Conservation (phyloP, 805 yeast species). For the Sungouiozyma intestinalis region DNA sequence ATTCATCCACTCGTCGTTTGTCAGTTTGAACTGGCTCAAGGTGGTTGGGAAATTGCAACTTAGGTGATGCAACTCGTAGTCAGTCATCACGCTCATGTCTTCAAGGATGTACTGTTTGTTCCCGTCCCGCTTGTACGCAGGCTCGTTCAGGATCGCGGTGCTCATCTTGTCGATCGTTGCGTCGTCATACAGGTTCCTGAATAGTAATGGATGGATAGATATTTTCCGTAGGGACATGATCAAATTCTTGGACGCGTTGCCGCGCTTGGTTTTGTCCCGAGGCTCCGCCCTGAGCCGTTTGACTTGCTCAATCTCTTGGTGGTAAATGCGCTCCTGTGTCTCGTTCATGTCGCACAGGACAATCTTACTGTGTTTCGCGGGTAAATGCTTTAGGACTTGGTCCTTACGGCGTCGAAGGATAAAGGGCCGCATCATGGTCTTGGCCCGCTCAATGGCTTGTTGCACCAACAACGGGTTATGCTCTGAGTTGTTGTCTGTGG, state of each 20-base stretch:
- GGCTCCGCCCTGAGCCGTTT: slow-evolving; percentile 27
- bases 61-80: slow-evolving; percentile 69
- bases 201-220: slow-evolving; percentile 81
- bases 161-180: slow-evolving; percentile 55
- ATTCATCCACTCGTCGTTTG: slow-evolving; percentile 43
- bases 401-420: slow-evolving; percentile 84
- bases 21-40: slow-evolving; percentile 41
- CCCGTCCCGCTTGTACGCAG: slow-evolving; percentile 61
- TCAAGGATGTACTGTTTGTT: slow-evolving; percentile 69
- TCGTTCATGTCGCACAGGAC: slow-evolving; percentile 54
- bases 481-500: slow-evolving; percentile 40
- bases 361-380: slow-evolving; percentile 57
- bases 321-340: slow-evolving; percentile 49
- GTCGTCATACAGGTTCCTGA: slow-evolving; percentile 56
- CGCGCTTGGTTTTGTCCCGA: slow-evolving; percentile 25
- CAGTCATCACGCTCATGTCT: slow-evolving; percentile 93
- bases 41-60: slow-evolving; percentile 68
- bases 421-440: slow-evolving; percentile 97
- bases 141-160: slow-evolving; percentile 66
- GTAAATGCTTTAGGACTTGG: slow-evolving; percentile 85
- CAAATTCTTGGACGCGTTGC: slow-evolving; percentile 41
- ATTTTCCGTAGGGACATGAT: slow-evolving; percentile 89
- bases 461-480: slow-evolving; percentile 78
- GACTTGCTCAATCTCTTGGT: slow-evolving; percentile 40
- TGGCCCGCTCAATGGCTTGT: slow-evolving; percentile 88